phyloP scores from a whole-genome alignment of 192 early-diverging fungal species.

The Kickxella alabastrina region DNA sequence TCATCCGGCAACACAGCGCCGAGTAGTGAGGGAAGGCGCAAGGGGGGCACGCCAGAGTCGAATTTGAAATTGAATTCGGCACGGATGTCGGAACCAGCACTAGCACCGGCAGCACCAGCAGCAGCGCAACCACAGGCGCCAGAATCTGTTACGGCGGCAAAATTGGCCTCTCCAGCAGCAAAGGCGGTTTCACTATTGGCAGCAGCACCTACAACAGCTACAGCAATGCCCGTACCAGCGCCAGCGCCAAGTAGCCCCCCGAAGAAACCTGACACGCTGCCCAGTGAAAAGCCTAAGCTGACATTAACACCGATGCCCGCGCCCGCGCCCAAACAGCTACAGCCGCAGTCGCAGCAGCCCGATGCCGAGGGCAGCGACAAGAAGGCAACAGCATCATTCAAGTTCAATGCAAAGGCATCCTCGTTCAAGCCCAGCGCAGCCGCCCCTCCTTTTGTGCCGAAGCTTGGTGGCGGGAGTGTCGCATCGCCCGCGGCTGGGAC shows the following conservation, averaged over 20 bases:
- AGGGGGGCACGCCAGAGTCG: not conserved
- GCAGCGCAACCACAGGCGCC: no score
- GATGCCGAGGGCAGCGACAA: conserved; percentile 1
- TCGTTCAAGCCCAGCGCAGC: conserved; percentile 74
- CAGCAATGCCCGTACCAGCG: no score
- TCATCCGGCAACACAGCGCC: conserved; percentile 4
- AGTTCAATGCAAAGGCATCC: conserved; percentile 70
- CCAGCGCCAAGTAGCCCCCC: no score
- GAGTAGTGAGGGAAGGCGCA: not conserved
- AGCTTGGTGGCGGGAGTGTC: conserved; percentile 42
- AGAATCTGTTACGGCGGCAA: no score
- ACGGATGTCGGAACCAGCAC: not conserved
- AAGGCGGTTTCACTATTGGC: no score
- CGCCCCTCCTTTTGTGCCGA: conserved; percentile 68
- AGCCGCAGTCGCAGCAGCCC: not conserved
- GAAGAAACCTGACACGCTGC: not conserved
- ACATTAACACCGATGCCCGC: not conserved
- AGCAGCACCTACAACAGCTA: no score
- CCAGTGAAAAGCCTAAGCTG: not conserved
- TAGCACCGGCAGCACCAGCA: no score
- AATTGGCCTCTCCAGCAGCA: no score
- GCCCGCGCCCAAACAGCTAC: not conserved
- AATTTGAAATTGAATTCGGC: not conserved
- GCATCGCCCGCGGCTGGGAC: conserved; percentile 28
- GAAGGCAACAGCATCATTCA: conserved; percentile 44